Evolutionary conservation across 805 yeast species (phyloP).

Genomic region (Candida insectorum): DNA sequence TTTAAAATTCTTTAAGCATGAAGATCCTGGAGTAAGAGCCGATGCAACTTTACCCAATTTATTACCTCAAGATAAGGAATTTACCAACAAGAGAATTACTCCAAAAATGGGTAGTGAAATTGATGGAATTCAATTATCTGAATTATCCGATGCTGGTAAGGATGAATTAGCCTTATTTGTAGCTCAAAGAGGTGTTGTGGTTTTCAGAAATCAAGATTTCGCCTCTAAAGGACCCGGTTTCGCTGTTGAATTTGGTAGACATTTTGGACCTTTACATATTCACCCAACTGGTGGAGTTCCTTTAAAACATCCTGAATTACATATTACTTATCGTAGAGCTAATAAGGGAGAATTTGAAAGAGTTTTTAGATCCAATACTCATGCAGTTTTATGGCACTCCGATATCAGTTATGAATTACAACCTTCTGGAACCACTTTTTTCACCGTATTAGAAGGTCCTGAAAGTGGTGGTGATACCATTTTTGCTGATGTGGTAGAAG

Average conservation of each 20-base stretch:
- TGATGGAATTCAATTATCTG: conserved; percentile 26
- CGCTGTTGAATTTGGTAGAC: conserved; percentile 22
- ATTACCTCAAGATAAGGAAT: conserved; percentile 14
- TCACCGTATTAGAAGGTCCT: conserved; percentile 34
- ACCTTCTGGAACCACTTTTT: conserved; percentile 32
- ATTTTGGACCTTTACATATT: conserved; percentile 19
- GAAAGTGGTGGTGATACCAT: conserved; percentile 37
- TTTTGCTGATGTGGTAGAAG: conserved; percentile 36
- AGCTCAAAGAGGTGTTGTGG: conserved; percentile 33
- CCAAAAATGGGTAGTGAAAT: conserved; percentile 33
- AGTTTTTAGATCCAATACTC: conserved; percentile 24
- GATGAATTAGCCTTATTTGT: conserved; percentile 30
- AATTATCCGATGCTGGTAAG: conserved; percentile 22
- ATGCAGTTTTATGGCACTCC: conserved; percentile 35
- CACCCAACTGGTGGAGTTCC: conserved; percentile 23
- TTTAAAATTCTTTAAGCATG: conserved; percentile 21
- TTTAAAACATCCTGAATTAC: conserved; percentile 28
- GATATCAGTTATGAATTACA: conserved; percentile 36
- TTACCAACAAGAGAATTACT: conserved; percentile 18
- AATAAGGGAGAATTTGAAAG: conserved; percentile 25
- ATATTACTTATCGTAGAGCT: conserved; percentile 31
- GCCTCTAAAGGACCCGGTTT: conserved; percentile 40
- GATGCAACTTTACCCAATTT: conserved; percentile 18
- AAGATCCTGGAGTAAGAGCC: conserved; percentile 28
- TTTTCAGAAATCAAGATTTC: conserved; percentile 31